Evolutionary conservation across 2,329 filamentous ascomycete genomes (phyloP), one percentile per base, ranked within the genome.

Genomic region (Neoascochyta sp.): DNA sequence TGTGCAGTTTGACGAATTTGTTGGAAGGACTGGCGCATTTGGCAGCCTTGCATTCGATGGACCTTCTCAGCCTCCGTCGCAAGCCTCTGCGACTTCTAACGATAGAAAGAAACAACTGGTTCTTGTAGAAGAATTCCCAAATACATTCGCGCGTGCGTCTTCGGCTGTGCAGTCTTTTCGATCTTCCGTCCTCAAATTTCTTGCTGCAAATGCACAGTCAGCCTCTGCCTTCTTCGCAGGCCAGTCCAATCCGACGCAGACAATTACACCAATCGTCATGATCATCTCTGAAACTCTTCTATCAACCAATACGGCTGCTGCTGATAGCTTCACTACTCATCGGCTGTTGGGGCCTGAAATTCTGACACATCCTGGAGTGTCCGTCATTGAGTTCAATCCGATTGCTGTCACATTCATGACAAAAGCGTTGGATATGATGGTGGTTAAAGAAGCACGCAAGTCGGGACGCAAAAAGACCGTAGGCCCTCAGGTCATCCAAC

Each of bases 311-410:
- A 89, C 86, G 3, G 83, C 88, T 2, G 80, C 84, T 7, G 80
- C 86, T 9, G 89, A 96, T 54, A 95, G 86, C 61, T 88, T 96
- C 52, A 98, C 92, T 1, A 87, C 87, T 0, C 86, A 96, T 65
- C 80, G 89, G 14, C 67, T 98, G 11, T 76, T 98, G 3, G 92
- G 93, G 0, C 82, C 88, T 0, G 85, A 92, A 43, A 84, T 98
- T 23, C 72, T 87, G 9, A 80, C 83, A 22, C 88, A 96, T 61
- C 81, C 86, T 0, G 81, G 81, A 9, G 80, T 87, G 2, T 79
- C 77, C 7, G 71, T 85, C 4, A 86, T 98, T 43, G 89, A 95
- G 44, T 98, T 96, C 66, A 98, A 98, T 52, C 76, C 84, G 9
- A 82, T 98, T 39, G 92, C 92, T 0, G 81, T 87, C 0, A 92